Percentiles rank a stretch among this genome's conserved stretches.
Conservation (phyloP, 2,329 filamentous ascomycete species). For the Aspergillus transmontanensis region DNA sequence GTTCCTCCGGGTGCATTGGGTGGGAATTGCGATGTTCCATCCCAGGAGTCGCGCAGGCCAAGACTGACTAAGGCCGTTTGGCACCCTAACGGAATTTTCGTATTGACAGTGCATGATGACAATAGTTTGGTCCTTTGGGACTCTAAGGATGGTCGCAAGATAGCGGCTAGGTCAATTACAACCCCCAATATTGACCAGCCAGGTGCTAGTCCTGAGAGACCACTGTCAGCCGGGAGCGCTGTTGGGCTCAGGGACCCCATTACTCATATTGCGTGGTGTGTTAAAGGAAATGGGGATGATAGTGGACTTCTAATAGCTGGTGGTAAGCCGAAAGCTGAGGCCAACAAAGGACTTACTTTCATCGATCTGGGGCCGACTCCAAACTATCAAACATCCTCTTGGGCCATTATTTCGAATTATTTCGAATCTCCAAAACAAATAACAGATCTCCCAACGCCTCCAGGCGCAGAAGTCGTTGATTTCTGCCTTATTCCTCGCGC, state of each 20-base stretch:
- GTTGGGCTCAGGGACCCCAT: constrained; percentile 72
- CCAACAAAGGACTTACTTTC: constrained; percentile 79
- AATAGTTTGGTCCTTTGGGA: constrained; percentile 95
- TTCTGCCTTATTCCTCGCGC: constrained; percentile 80
- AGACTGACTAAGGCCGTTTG: constrained; percentile 81
- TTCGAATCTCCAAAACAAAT: constrained; percentile 75
- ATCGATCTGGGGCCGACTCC: constrained; percentile 88
- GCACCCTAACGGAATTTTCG: constrained; percentile 92
- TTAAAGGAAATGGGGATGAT: constrained; percentile 90
- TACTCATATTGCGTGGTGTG: constrained; percentile 84
- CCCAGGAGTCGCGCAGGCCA: constrained; percentile 68
- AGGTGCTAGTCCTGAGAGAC: constrained; percentile 46
- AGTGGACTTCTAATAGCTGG: constrained; percentile 86
- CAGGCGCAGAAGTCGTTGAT: constrained; percentile 74
- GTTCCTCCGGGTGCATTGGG: constrained; percentile 81
- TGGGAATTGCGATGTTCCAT: constrained; percentile 65
- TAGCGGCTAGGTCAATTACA: constrained; percentile 80
- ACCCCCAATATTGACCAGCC: constrained; percentile 74
- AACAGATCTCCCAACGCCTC: constrained; percentile 72
- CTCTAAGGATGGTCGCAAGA: constrained; percentile 77
- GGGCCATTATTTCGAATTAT: constrained; percentile 78
- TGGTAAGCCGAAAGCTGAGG: constrained; percentile 68
- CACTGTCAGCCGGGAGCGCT: constrained; percentile 50
- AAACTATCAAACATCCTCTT: constrained; percentile 86
- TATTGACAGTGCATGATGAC: constrained; percentile 86